A percentile compares a stretch with the other conserved stretches of the same genome.
Evolutionary conservation across 805 yeast species (phyloP).

Genomic region (Candida arabinofermentans): DNA sequence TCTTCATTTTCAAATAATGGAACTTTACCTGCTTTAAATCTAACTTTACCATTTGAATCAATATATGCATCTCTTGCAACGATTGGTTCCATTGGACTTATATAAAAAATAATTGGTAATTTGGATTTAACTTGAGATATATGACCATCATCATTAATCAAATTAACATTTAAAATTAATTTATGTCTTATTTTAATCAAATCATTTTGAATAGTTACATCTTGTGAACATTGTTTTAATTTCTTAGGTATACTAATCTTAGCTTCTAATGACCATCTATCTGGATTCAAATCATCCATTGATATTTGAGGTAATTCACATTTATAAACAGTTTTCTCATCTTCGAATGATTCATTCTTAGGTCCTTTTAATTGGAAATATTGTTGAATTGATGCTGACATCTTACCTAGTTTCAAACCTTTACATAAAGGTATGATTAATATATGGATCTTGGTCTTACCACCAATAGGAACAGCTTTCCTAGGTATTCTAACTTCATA

Average conservation of each 20-base stretch:
- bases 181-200: slow-evolving; percentile 43
- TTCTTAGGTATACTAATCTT: slow-evolving; percentile 37
- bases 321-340: slow-evolving; percentile 29
- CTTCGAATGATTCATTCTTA: slow-evolving; percentile 19
- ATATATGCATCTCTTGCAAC: slow-evolving; percentile 24
- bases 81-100: slow-evolving; percentile 33
- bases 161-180: slow-evolving; percentile 39
- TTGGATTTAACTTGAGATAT: slow-evolving; percentile 49
- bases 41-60: slow-evolving; percentile 22
- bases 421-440: slow-evolving; percentile 45
- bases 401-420: slow-evolving; percentile 37
- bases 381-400: slow-evolving; percentile 34
- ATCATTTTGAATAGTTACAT: slow-evolving; percentile 37
- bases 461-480: slow-evolving; percentile 46
- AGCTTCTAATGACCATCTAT: slow-evolving; percentile 44
- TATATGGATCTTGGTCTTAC: slow-evolving; percentile 38
- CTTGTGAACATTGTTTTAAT: slow-evolving; percentile 39
- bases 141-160: slow-evolving; percentile 47
- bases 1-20: slow-evolving; percentile 6
- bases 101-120: slow-evolving; percentile 41
- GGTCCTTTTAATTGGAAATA: slow-evolving; percentile 20
- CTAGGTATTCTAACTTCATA: slow-evolving; percentile 41
- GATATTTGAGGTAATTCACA: slow-evolving; percentile 34
- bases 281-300: slow-evolving; percentile 33
- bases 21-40: slow-evolving; percentile 19